Evolutionary conservation across 2,329 filamentous ascomycete species (phyloP).

Genomic region (Helminthosporium solani): DNA sequence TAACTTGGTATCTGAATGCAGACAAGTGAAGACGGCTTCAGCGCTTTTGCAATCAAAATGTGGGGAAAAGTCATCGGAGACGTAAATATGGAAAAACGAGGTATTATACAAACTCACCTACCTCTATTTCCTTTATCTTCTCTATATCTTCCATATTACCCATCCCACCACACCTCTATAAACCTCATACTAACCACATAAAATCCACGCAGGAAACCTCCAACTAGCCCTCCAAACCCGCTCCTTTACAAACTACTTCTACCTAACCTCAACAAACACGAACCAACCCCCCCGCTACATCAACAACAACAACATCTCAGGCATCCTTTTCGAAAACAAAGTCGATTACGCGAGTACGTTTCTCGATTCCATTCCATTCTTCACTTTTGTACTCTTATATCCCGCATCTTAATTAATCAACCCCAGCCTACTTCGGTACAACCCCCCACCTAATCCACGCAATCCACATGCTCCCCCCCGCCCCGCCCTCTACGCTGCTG

Average conservation of each 20-base stretch:
- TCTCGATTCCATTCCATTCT: constrained; percentile 62
- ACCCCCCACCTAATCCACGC: constrained; percentile 66
- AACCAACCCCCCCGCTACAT: constrained; percentile 76
- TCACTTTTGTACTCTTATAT: constrained; percentile 45
- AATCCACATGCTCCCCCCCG: constrained; percentile 80
- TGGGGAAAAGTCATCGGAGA: constrained; percentile 84
- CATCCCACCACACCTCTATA: neutral
- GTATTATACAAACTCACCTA: constrained; percentile 18
- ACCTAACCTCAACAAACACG: constrained; percentile 69
- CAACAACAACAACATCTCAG: constrained; percentile 71
- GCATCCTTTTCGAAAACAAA: constrained; percentile 89
- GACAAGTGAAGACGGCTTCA: constrained; percentile 86
- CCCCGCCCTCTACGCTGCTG: constrained; percentile 66
- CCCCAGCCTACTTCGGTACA: constrained; percentile 69
- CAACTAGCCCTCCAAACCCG: constrained; percentile 79
- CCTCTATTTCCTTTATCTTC: neutral
- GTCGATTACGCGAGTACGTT: constrained; percentile 88
- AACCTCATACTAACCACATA: neutral
- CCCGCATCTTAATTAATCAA: neutral
- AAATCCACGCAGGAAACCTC: constrained; percentile 77
- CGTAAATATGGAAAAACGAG: constrained; percentile 71
- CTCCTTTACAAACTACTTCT: constrained; percentile 76
- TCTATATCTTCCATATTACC: too few relatives aligned
- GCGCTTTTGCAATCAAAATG: constrained; percentile 85
- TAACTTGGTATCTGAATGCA: too few relatives aligned